Base-by-base conservation (phyloP, 2,329 filamentous ascomycete species). In the Trichoderma sp. region DNA sequence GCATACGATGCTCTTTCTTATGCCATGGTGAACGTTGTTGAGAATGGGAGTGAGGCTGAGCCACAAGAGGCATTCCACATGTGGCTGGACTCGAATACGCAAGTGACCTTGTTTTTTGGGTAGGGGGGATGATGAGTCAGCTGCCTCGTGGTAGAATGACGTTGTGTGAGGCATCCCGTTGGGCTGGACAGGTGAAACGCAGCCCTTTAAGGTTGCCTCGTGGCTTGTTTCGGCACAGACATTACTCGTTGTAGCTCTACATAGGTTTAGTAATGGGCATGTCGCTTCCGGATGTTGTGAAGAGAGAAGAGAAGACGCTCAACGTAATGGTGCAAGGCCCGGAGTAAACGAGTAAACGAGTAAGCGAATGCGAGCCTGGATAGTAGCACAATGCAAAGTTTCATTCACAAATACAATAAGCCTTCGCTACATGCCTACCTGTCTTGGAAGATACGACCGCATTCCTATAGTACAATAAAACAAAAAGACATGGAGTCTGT, bases 101-200 rank as follows among this genome's bases (percentile, higher is more conserved):
- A 49, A 13, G 46, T 24, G 46, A 49, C 46, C n/a, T 13, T 24
- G 18, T 21, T 16, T 18, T 37, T 32, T n/a, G n/a, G 7, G 46
- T 37, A 16, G 34, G 43, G 43, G 11, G 59, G 39, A 14, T 10
- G 39, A 63, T 63, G 46, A 63, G 43, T 63, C 59, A 63, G 46
- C 46, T 26, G 30, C 13, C n/a, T 26, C 11, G 5, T 8, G 39
- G 43, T 28, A 24, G 18, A 34, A 61, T 52, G 46, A 63, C 43
- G 59, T 52, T 43, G 18, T 54, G 59, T 54, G 59, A 63, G 59
- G 46, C 59, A 63, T 37, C 59, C 43, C 39, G 28, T 63, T 39
- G 59, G 59, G 32, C 59, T 37, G 46, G 59, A 54, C 30, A n/a
- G 16, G 6, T 56, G 26, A 34, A 56, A 56, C 11, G 46, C 46